Base-by-base conservation (phyloP, 352 stramenopile genomes). In the Pythium scleroteichum region DNA sequence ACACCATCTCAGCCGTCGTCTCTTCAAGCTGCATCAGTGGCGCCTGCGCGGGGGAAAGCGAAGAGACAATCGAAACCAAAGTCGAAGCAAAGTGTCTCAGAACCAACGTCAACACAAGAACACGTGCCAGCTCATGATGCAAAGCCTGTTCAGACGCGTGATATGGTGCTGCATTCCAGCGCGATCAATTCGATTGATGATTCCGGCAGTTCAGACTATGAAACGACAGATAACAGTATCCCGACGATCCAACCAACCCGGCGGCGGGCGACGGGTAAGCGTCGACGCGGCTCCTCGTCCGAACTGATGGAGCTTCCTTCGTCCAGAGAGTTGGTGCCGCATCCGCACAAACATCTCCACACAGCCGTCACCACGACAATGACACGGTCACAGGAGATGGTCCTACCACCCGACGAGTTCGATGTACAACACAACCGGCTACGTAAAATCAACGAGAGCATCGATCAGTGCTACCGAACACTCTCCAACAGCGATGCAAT, bases 381-480 rank as follows among this genome's bases (percentile, higher is more conserved):
- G 53, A 75, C 76, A 33, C 65, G 69, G 27, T 60, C 62, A 3
- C 62, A 66, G 5, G 73, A 84, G 29, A 50, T 80, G 47, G 64
- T 82, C 54, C 62, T 86, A 29, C 76, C 78, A 49, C 76, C 74
- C 2, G 78, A 90, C 45, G 78, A 88, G 51, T 90, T 79, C 64
- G 80, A 88, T 61, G 75, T 90, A 3, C 40, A 87, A 23, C 75
- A 88, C 44, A 75, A 73, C 33, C 76, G 80, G 9, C 59, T 90
- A 12, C 78, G 78, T 16, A 88, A 87, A 55, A 70, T 85, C 44
- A 90, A 87, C 49, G 78, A 90, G 56, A 82, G 78, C 33, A 82
- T 90, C 14, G 80, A 86, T 50, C 76, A 77, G 38, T 88, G 78
- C 44, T 79, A 88, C 46, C 73, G 70, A 22, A 71, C 66, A 3